phyloP scores from a whole-genome alignment of 2,329 filamentous ascomycete species.

The Epichloe gansuensis region DNA sequence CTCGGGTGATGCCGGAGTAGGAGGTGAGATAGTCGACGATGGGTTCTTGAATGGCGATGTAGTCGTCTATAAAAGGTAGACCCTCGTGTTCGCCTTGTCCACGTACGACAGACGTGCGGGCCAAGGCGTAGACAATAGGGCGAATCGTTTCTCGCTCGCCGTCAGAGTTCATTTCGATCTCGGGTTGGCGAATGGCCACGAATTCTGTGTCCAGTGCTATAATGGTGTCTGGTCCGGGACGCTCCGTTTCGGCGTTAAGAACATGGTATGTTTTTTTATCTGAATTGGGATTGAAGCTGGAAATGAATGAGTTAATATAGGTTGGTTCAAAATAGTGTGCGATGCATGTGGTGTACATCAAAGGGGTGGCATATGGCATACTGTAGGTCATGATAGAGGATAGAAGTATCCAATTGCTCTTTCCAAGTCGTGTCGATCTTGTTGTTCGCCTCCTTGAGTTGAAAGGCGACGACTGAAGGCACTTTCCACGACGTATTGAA shows the following conservation, averaged over 20 bases:
- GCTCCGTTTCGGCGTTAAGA: conserved; percentile 46
- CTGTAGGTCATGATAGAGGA: conserved; percentile 63
- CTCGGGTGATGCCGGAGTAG: conserved; percentile 79
- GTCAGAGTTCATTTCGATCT: conserved; percentile 93
- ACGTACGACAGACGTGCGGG: conserved; percentile 82
- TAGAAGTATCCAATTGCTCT: conserved; percentile 64
- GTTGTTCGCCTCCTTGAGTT: conserved; percentile 70
- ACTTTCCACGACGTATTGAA: conserved; percentile 91
- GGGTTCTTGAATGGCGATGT: conserved; percentile 79
- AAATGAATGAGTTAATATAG: background rate
- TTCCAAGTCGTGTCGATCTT: conserved; percentile 80
- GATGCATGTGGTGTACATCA: conserved; percentile 1
- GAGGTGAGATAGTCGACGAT: conserved; percentile 93
- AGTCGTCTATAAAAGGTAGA: conserved; percentile 89
- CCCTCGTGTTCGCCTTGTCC: conserved; percentile 68
- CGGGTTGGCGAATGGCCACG: conserved; percentile 79
- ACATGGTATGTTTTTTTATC: conserved; percentile 43
- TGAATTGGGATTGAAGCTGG: conserved; percentile 23
- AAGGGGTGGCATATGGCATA: conserved; percentile 26
- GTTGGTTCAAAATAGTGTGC: background rate
- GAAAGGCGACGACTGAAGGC: conserved; percentile 77
- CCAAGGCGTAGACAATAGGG: conserved; percentile 79
- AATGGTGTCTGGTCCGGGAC: conserved; percentile 57
- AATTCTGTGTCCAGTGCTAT: conserved; percentile 94
- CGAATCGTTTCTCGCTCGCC: conserved; percentile 85